Conservation (phyloP, 75 land plant genomes). For the Gnetum montanum region DNA sequence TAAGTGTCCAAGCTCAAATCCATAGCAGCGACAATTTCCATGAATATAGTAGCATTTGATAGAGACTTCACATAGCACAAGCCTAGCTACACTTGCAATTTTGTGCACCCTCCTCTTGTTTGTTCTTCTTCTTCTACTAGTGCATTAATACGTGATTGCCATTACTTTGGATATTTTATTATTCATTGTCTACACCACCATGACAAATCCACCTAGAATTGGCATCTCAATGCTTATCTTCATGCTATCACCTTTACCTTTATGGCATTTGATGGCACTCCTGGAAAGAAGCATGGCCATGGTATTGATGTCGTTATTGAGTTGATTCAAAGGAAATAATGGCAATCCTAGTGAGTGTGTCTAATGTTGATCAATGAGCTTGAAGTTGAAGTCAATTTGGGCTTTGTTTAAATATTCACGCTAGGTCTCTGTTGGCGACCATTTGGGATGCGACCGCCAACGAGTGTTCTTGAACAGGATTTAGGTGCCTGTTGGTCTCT, state of each 20-base stretch:
- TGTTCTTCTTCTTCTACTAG: too few relatives aligned
- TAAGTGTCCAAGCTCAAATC: conserved; percentile 91
- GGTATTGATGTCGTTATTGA: too few relatives aligned
- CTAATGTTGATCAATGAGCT: too few relatives aligned
- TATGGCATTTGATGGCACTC: conserved; percentile 25
- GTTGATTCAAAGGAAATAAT: conserved; percentile 8
- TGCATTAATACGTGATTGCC: too few relatives aligned
- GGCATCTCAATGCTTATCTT: too few relatives aligned
- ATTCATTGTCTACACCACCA: too few relatives aligned
- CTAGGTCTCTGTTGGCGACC: too few relatives aligned
- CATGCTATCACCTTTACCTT: conserved; percentile 47
- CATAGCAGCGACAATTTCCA: conserved; percentile 66
- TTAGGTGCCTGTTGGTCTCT: too few relatives aligned
- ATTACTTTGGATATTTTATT: too few relatives aligned
- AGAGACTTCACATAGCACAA: conserved; percentile 58
- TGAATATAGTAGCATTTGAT: conserved; percentile 65
- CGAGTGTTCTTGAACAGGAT: too few relatives aligned
- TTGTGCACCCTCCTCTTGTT: conserved; percentile 42
- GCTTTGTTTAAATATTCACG: conserved; percentile 23
- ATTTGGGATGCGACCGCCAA: too few relatives aligned
- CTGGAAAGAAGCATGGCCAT: conserved; percentile 56
- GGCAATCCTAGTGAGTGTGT: conserved; percentile 13
- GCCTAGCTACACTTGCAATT: conserved; percentile 49
- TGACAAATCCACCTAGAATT: too few relatives aligned
- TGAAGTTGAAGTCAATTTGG: conserved; percentile 32